Conservation (phyloP, 108 stramenopile species). For the Poteriospumella lacustris region DNA sequence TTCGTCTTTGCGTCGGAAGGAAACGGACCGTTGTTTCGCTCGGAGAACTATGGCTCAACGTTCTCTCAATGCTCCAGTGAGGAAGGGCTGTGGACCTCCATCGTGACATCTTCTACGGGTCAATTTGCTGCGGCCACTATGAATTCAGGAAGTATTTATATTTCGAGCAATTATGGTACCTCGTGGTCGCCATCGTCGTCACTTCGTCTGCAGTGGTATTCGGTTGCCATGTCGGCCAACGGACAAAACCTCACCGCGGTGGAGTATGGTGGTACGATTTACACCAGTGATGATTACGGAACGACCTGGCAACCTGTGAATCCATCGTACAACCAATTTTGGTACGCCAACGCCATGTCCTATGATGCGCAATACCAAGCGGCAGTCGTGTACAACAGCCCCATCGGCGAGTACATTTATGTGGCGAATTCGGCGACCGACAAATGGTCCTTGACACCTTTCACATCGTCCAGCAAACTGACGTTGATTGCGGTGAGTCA, state of each 20-base stretch:
- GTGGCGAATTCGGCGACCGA: too few species aligned
- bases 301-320: background rate
- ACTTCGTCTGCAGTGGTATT: background rate
- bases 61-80: background rate
- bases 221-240: background rate
- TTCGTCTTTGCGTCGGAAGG: background rate
- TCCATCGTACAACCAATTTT: too few species aligned
- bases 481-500: background rate
- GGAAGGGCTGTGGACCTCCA: background rate
- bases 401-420: too few species aligned
- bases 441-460: too few species aligned
- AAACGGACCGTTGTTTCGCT: background rate
- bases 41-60: background rate
- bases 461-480: too few species aligned
- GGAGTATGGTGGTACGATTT: background rate
- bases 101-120: background rate
- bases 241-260: background rate
- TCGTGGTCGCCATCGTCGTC: background rate
- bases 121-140: background rate
- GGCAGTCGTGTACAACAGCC: too few species aligned
- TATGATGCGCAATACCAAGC: too few species aligned
- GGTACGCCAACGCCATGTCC: background rate
- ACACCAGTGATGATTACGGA: background rate
- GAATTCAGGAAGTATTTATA: background rate
- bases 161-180: background rate